Percentiles rank a stretch among this genome's conserved stretches.
These are phyloP conservation scores for Elongisporangium undulatum DNA, from an alignment of 352 stramenopile genomes.

Conservation along the genomic window DNA sequence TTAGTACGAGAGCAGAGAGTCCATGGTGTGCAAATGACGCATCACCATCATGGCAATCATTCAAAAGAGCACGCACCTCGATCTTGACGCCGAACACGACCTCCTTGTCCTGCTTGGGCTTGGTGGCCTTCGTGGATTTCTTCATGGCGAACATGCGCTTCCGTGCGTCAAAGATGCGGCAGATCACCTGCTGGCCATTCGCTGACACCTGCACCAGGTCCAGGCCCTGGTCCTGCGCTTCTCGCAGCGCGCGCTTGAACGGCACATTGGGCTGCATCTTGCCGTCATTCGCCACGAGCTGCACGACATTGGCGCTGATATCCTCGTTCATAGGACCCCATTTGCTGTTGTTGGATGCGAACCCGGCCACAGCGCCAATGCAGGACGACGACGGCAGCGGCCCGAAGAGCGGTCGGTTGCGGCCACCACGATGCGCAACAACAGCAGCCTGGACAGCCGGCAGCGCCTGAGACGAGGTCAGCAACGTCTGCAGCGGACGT, in stretches of 20 bases:
- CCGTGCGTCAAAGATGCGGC: slow-evolving; percentile 70
- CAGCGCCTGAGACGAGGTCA: background rate
- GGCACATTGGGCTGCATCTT: slow-evolving; percentile 45
- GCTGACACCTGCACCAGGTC: slow-evolving; percentile 76
- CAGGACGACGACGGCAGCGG: slow-evolving; percentile 1
- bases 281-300: slow-evolving; percentile 49
- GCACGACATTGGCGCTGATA: slow-evolving; percentile 51
- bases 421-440: background rate
- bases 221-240: slow-evolving; percentile 39
- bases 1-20: background rate
- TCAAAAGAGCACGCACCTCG: slow-evolving; percentile 34
- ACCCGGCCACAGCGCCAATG: slow-evolving; percentile 11
- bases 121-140: slow-evolving; percentile 57
- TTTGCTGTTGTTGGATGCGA: slow-evolving; percentile 27
- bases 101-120: slow-evolving; percentile 71
- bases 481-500: background rate
- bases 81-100: slow-evolving; percentile 69
- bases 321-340: slow-evolving; percentile 53
- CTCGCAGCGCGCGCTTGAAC: slow-evolving; percentile 40
- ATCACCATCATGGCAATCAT: background rate
- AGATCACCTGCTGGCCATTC: slow-evolving; percentile 33
- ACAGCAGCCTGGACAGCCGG: background rate
- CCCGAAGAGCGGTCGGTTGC: background rate
- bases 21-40: background rate
- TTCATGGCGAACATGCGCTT: slow-evolving; percentile 69